Conservation (phyloP, 1,284 basidiomycete genomes). For the Microbotryum silenes-acaulis region DNA sequence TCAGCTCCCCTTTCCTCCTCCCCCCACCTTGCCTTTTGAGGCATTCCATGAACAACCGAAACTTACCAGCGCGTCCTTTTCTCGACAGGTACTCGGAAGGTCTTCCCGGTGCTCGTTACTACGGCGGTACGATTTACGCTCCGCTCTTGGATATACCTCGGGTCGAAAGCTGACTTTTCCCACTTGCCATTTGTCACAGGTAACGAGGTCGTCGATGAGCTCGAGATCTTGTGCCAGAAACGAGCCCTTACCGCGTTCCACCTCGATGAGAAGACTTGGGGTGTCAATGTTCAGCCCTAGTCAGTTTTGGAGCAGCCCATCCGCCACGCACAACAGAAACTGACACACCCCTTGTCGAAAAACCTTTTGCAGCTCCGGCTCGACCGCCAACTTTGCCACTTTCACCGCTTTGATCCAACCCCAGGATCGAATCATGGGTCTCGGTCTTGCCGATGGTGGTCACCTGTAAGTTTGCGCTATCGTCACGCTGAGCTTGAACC, state of each 20-base stretch:
- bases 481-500: background rate
- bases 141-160: background rate
- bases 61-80: too few species aligned
- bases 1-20: background rate
- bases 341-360: conserved; percentile 1
- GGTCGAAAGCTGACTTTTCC: background rate
- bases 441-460: conserved; percentile 95
- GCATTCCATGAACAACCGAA: background rate
- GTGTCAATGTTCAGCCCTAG: conserved; percentile 99
- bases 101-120: conserved; percentile 80
- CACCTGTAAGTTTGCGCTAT: conserved; percentile 54
- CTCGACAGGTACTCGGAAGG: conserved; percentile 42
- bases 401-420: conserved; percentile 95
- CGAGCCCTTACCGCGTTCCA: conserved; percentile 94
- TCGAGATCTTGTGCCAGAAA: conserved; percentile 89
- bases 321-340: too few species aligned
- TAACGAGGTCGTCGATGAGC: conserved; percentile 77
- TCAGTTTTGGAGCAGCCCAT: conserved; percentile 44
- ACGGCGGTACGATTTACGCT: conserved; percentile 54
- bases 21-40: background rate
- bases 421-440: conserved; percentile 98
- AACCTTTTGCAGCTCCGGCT: conserved; percentile 26
- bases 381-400: conserved; percentile 90
- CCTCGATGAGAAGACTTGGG: conserved; percentile 75
- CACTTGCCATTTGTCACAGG: conserved; percentile 6